Conservation (phyloP, 495 filamentous ascomycete species). For the Aspergillus wentii region DNA sequence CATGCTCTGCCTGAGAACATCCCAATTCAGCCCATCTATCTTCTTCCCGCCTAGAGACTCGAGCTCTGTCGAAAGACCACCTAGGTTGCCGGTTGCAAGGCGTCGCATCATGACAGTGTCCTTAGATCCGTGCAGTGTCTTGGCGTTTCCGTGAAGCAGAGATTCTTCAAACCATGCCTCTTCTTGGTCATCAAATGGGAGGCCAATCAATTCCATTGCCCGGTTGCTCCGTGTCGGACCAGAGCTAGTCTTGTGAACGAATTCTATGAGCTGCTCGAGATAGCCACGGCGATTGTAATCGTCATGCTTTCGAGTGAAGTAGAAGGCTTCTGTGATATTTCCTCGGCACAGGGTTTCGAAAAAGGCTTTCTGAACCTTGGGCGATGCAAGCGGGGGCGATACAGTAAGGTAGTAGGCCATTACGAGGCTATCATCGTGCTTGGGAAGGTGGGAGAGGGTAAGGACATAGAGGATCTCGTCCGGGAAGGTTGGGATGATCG, state of each 20-base stretch:
- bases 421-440: conserved; percentile 58
- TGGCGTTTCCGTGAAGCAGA: conserved; percentile 57
- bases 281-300: conserved; percentile 54
- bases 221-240: conserved; percentile 45
- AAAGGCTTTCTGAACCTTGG: conserved; percentile 54
- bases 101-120: conserved; percentile 67
- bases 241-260: conserved; percentile 47
- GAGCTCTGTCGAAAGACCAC: conserved; percentile 26
- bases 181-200: conserved; percentile 64
- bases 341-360: conserved; percentile 63
- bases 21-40: conserved; percentile 51
- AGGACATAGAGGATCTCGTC: conserved; percentile 72
- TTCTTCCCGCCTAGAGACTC: conserved; percentile 43
- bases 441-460: conserved; percentile 51
- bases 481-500: conserved; percentile 70
- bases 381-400: conserved; percentile 57
- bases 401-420: conserved; percentile 74
- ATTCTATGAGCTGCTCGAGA: conserved; percentile 62
- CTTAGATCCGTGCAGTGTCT: conserved; percentile 53
- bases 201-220: conserved; percentile 63
- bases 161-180: conserved; percentile 68
- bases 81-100: conserved; percentile 50
- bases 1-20: conserved; percentile 38
- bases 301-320: conserved; percentile 61
- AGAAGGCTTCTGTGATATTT: conserved; percentile 67